Conservation (phyloP, 805 yeast species). For the Lipomyces starkeyi region DNA sequence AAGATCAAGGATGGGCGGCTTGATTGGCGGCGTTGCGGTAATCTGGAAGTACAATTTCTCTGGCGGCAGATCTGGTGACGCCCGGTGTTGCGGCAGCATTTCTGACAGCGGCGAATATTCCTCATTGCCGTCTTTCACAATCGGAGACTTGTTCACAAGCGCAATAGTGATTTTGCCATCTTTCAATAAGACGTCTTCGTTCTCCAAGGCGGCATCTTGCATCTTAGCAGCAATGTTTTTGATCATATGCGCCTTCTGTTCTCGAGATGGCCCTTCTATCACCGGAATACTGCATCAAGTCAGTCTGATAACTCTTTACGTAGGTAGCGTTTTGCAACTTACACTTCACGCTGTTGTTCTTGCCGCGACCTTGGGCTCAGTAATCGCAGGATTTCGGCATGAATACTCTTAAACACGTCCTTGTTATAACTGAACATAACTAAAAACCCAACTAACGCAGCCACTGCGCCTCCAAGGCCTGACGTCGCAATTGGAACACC, state of each 20-base stretch:
- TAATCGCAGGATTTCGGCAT: not conserved
- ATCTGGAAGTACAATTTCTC: slow-evolving; percentile 1
- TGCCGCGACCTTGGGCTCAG: not conserved
- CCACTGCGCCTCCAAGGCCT: not conserved
- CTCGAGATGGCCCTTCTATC: not conserved
- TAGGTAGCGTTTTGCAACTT: not conserved
- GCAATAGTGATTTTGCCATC: not conserved
- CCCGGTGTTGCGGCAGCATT: not conserved
- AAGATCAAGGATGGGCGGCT: not conserved
- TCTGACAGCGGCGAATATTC: slow-evolving; percentile 1
- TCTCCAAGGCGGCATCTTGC: not conserved
- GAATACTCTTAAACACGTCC: slow-evolving; percentile 2
- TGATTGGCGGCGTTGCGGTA: not conserved
- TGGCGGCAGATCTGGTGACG: not conserved
- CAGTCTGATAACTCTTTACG: not conserved
- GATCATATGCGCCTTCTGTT: slow-evolving; percentile 1
- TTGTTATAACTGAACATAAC: slow-evolving; percentile 5
- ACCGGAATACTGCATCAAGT: not conserved
- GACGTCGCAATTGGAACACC: slow-evolving; percentile 1
- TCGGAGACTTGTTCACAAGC: slow-evolving; percentile 2
- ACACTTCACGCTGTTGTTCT: not conserved
- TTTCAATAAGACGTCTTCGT: not conserved
- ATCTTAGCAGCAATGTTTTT: not conserved
- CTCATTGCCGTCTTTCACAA: slow-evolving; percentile 1
- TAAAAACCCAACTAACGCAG: slow-evolving; percentile 17